These are phyloP conservation scores for Rhodamnia argentea DNA, from an alignment of 345 rosid species.

Conservation along the genomic window DNA sequence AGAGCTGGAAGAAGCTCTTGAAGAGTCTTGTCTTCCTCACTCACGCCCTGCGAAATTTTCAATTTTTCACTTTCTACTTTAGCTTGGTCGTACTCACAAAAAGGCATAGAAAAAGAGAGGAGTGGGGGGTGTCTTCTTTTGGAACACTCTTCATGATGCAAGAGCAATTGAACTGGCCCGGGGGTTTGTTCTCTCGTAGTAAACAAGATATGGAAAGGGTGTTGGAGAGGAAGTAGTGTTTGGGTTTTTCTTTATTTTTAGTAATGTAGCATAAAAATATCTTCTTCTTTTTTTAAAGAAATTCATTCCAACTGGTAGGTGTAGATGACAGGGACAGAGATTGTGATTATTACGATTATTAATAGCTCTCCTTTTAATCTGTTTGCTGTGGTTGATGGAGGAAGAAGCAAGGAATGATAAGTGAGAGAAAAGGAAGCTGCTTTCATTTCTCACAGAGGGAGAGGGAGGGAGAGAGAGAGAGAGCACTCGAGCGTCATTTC, in stretches of 20 bases:
- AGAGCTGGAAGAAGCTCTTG: not conserved
- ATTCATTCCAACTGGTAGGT: not conserved
- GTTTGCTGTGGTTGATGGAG: not conserved
- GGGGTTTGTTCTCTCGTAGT: not conserved
- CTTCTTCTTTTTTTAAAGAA: not conserved
- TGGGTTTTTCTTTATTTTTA: not conserved
- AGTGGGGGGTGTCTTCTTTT: not conserved
- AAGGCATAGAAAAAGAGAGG: not conserved
- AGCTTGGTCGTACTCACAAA: not conserved
- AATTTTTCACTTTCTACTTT: not conserved
- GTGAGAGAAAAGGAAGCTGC: not conserved
- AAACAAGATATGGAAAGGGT: not conserved
- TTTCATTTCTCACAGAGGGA: not conserved
- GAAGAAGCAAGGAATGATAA: constrained; percentile 2
- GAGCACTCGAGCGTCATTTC: not conserved
- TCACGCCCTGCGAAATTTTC: not conserved
- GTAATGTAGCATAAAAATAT: not conserved
- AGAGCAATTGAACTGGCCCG: not conserved
- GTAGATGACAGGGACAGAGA: not conserved
- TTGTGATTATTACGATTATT: not conserved
- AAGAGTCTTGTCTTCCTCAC: not conserved
- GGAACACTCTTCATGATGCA: not conserved
- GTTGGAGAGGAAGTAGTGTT: not conserved
- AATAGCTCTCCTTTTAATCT: not conserved
- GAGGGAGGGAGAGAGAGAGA: not conserved